A percentile compares a stretch with the other conserved stretches of the same genome.
phyloP scores from a whole-genome alignment of 2,329 filamentous ascomycete species.

The Colletotrichum shisoi region DNA sequence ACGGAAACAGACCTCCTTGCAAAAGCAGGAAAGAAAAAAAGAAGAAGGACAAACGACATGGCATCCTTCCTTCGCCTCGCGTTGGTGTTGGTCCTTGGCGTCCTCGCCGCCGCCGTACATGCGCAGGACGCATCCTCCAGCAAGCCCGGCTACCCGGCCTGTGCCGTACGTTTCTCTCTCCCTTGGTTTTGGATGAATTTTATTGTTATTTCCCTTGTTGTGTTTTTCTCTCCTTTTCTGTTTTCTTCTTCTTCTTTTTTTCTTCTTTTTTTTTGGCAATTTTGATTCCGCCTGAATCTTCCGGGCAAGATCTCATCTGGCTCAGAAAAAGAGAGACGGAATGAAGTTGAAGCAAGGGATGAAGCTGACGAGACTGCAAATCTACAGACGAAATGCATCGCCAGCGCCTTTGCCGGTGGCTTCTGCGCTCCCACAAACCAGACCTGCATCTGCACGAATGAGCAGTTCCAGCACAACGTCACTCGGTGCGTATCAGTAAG shows the following conservation, averaged over 20 bases:
- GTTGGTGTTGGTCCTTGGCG: slow-evolving; percentile 25
- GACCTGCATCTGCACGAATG: slow-evolving; percentile 42
- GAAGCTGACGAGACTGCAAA: neutral
- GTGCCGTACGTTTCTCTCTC: slow-evolving; percentile 35
- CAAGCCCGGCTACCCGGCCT: slow-evolving; percentile 34
- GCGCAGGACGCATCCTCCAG: slow-evolving; percentile 13
- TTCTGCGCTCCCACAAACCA: slow-evolving; percentile 41
- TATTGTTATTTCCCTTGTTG: too few species aligned
- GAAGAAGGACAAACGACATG: slow-evolving; percentile 5
- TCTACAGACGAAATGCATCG: slow-evolving; percentile 33
- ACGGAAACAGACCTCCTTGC: neutral
- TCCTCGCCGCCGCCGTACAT: slow-evolving; percentile 16
- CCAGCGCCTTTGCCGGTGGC: slow-evolving; percentile 27
- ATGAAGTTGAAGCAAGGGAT: neutral
- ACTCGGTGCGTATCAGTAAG: slow-evolving; percentile 40
- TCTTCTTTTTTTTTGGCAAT: neutral
- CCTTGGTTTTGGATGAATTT: neutral
- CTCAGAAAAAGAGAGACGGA: too few species aligned
- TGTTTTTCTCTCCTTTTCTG: too few species aligned
- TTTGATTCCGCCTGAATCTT: neutral
- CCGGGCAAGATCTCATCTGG: neutral
- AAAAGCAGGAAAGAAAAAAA: too few species aligned
- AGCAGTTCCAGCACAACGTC: slow-evolving; percentile 39
- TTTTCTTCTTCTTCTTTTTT: too few species aligned
- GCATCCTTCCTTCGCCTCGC: slow-evolving; percentile 20